A percentile compares a stretch with the other conserved stretches of the same genome.
Conservation (phyloP, 768 basidiomycete genomes). For the Leccinum disarticulatum region DNA sequence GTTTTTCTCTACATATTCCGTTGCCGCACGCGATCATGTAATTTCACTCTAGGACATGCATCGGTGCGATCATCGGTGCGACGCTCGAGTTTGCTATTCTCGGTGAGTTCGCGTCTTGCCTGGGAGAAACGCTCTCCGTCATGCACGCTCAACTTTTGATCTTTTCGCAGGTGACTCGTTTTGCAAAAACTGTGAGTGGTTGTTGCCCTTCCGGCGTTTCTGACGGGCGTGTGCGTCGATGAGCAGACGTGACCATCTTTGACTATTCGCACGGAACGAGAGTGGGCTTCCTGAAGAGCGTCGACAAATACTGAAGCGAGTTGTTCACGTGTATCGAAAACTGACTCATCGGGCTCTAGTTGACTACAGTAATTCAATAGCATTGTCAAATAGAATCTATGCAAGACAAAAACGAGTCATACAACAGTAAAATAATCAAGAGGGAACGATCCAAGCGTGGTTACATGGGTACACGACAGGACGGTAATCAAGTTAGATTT, state of each 20-base stretch:
- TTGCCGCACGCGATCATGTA: neutral
- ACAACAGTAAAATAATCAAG: neutral
- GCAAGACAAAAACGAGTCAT: neutral
- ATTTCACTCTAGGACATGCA: constrained; percentile 41
- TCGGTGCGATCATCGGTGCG: constrained; percentile 54
- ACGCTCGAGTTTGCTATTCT: constrained; percentile 13
- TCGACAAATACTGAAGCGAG: constrained; percentile 30
- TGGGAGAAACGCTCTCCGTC: too few relatives aligned
- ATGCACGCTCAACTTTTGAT: neutral
- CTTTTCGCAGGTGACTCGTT: constrained; percentile 52
- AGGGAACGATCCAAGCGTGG: neutral
- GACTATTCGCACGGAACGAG: constrained; percentile 55
- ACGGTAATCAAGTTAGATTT: neutral
- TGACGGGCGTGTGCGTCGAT: neutral
- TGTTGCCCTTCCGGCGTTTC: neutral
- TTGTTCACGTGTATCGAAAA: too few relatives aligned
- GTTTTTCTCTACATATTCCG: neutral
- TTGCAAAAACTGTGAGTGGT: constrained; percentile 59
- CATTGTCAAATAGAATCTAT: neutral
- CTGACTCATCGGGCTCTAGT: too few relatives aligned
- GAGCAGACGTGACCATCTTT: constrained; percentile 57
- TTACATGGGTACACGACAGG: neutral
- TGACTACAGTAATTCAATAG: neutral
- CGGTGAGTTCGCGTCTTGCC: constrained; percentile 14
- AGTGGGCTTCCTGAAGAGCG: constrained; percentile 58